Percentiles rank a stretch among this genome's conserved stretches.
Conservation (phyloP, 1,284 basidiomycete species). For the Hymenochaete sp. region DNA sequence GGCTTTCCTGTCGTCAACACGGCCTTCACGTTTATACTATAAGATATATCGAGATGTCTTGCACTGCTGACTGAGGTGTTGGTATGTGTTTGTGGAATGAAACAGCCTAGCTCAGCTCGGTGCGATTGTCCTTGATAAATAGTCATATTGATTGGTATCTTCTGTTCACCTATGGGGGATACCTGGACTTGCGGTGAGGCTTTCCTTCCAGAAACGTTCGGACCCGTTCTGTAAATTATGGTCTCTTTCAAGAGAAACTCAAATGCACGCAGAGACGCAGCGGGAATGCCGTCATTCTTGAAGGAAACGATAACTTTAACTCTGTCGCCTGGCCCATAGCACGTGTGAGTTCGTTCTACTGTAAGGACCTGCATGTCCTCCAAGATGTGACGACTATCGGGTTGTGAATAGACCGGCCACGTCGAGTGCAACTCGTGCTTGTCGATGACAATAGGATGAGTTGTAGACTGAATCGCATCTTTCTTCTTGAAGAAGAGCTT, state of each 20-base stretch:
- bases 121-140: conserved; percentile 65
- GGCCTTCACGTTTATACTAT: conserved; percentile 68
- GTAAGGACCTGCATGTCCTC: conserved; percentile 64
- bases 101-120: conserved; percentile 58
- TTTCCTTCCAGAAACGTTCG: conserved; percentile 44
- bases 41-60: conserved; percentile 73
- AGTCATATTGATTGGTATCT: conserved; percentile 60
- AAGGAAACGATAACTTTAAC: conserved; percentile 62
- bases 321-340: conserved; percentile 79
- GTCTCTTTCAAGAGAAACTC: conserved; percentile 73
- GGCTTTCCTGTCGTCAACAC: conserved; percentile 60
- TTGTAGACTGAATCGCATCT: conserved; percentile 50
- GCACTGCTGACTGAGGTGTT: conserved; percentile 71
- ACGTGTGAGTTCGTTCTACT: conserved; percentile 66
- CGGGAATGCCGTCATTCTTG: conserved; percentile 56
- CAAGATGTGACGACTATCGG: conserved; percentile 58
- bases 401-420: conserved; percentile 80
- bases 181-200: conserved; percentile 48
- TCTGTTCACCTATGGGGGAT: conserved; percentile 50
- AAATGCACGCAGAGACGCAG: conserved; percentile 65
- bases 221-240: conserved; percentile 54
- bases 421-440: conserved; percentile 86
- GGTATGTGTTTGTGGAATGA: conserved; percentile 60
- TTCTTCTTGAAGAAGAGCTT: conserved; percentile 65
- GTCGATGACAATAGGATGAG: conserved; percentile 68